Evolutionary conservation across 1,139 yeast genomes (phyloP), one percentile per base, ranked within the genome.

Genomic region (Pneumocystis canis): DNA sequence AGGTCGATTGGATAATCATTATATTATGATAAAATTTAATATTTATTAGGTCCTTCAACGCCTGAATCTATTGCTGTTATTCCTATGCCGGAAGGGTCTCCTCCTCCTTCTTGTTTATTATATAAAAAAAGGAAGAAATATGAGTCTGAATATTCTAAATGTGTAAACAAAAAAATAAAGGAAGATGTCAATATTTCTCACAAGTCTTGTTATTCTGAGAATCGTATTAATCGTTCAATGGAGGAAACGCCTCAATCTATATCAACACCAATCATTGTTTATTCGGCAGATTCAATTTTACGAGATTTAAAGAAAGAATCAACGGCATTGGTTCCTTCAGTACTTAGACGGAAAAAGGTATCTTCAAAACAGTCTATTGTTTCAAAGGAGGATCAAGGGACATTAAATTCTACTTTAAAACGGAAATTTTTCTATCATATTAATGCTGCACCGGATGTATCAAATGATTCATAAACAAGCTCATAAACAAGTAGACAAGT

Each of bases 41-140:
- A 30, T 20, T n/a, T 4, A 57, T 3, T 25, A 57, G 59, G 30
- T 9, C 41, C 40, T 11, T 30, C 59, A 39, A 57, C 59, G 2
- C 40, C 59, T 28, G 30, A 39, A 9, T 57, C 59, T 25, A 5
- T 39, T 57, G 28, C 41, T 11, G 33, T 3, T 9, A 57, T 57
- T 30, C 59, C 59, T 30, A 57, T 57, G 59, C 59, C 59, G 25
- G 31, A 57, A 30, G 59, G 59, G 30, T 35, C 59, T 1, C 59
- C 59, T 6, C 59, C 59, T 11, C 41, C 59, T 3, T 57, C n/a
- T 35, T 28, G 37, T 20, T 35, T 16, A 11, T 30, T 39, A 20
- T 14, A 57, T 20, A 35, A 57, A 35, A 35, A 30, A 35, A 20
- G 30, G 3, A 47, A 11, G 11, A 20, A 25, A n/a, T 31, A 25